These are phyloP conservation scores for Dothideomycetes sp. DNA, from an alignment of 2,329 filamentous ascomycete species.

Conservation along the genomic window DNA sequence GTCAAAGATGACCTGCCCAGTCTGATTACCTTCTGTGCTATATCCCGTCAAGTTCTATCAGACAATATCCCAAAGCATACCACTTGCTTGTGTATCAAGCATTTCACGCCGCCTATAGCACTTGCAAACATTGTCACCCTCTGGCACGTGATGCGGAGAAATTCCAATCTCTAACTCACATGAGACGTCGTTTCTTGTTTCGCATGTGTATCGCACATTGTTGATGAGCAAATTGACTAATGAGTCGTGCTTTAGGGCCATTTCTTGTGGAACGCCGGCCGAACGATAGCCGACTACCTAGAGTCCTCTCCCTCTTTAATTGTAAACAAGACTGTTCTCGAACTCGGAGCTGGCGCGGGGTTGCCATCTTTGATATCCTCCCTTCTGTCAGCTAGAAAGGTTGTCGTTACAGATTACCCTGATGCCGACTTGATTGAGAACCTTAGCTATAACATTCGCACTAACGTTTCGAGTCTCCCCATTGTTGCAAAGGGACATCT, in stretches of 20 bases:
- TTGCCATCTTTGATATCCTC: slow-evolving; percentile 69
- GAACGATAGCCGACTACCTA: slow-evolving; percentile 67
- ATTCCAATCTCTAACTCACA: too few species aligned
- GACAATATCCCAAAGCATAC: too few species aligned
- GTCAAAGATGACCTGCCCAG: too few species aligned
- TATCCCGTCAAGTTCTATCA: too few species aligned
- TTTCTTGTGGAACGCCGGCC: slow-evolving; percentile 82
- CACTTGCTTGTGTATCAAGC: too few species aligned
- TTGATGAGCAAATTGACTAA: too few species aligned
- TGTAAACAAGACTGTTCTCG: slow-evolving; percentile 62
- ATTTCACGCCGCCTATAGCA: too few species aligned
- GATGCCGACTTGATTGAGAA: slow-evolving; percentile 75
- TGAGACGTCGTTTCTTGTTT: too few species aligned
- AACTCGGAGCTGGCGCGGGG: slow-evolving; percentile 82
- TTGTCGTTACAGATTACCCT: slow-evolving; percentile 82
- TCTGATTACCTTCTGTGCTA: too few species aligned
- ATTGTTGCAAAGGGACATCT: slow-evolving; percentile 57
- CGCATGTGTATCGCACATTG: too few species aligned
- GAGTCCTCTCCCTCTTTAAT: slow-evolving; percentile 60
- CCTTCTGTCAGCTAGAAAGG: slow-evolving; percentile 54
- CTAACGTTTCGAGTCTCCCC: slow-evolving; percentile 37
- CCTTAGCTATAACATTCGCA: slow-evolving; percentile 64
- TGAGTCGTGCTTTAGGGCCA: slow-evolving; percentile 68
- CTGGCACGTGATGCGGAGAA: too few species aligned
- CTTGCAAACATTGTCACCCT: too few species aligned